Conservation (phyloP, 176 grass and related monocot species). For the Oryza rufipogon region DNA sequence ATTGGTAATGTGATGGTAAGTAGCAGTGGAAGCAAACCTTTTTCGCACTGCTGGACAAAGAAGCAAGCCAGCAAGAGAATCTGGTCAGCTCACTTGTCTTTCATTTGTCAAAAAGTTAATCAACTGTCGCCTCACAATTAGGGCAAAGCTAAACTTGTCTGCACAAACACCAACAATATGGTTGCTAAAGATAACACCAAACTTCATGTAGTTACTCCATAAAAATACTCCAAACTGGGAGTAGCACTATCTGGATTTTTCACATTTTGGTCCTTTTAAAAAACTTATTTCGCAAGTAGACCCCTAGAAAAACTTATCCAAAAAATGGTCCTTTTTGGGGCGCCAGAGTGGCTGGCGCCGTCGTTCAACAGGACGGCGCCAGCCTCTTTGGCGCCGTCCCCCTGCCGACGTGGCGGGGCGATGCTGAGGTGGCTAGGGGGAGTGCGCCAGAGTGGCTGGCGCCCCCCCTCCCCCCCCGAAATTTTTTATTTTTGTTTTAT, state of each 20-base stretch:
- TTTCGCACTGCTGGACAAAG: background rate
- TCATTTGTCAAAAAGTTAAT: background rate
- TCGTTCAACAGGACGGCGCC: too few species aligned
- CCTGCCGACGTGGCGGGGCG: too few species aligned
- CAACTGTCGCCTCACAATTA: background rate
- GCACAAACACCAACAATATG: background rate
- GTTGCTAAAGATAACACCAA: background rate
- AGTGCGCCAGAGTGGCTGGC: too few species aligned
- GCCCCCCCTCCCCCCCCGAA: too few species aligned
- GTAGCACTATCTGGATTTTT: background rate
- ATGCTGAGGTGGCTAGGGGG: too few species aligned
- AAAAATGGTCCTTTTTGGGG: too few species aligned
- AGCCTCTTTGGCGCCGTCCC: too few species aligned
- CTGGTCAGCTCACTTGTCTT: conserved; percentile 7
- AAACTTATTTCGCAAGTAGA: too few species aligned
- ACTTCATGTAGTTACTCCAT: background rate
- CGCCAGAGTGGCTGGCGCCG: too few species aligned
- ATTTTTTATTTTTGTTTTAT: too few species aligned
- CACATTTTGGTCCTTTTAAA: too few species aligned
- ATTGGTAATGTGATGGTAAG: background rate
- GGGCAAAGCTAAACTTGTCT: background rate
- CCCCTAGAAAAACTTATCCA: too few species aligned
- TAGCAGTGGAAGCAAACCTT: background rate
- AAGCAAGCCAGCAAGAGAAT: background rate
- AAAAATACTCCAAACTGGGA: background rate